These are phyloP conservation scores for Meira miltonrushii DNA, from an alignment of 1,284 basidiomycete species.

Conservation along the genomic window DNA sequence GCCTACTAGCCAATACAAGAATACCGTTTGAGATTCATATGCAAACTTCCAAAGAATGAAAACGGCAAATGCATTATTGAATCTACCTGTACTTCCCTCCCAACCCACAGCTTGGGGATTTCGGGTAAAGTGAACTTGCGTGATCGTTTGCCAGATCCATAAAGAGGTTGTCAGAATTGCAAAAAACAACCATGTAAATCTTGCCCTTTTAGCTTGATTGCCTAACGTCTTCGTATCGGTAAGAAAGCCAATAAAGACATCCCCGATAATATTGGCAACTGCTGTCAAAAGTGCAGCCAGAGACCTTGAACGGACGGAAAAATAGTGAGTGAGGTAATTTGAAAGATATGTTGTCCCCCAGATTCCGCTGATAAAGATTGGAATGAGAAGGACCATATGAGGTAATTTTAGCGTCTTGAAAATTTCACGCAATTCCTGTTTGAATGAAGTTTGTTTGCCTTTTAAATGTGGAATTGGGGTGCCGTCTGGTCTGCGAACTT, in stretches of 20 bases:
- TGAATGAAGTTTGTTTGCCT: not conserved
- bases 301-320: slow-evolving; percentile 8
- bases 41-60: slow-evolving; percentile 1
- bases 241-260: not conserved
- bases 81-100: not conserved
- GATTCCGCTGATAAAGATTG: slow-evolving; percentile 11
- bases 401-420: not conserved
- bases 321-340: slow-evolving; percentile 8
- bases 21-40: slow-evolving; percentile 5
- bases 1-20: slow-evolving; percentile 10
- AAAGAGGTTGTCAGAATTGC: slow-evolving; percentile 1
- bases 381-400: slow-evolving; percentile 8
- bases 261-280: not conserved
- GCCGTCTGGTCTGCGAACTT: slow-evolving; percentile 5
- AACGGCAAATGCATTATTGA: slow-evolving; percentile 11
- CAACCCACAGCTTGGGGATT: slow-evolving; percentile 4
- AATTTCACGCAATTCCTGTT: not conserved
- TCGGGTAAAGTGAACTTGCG: slow-evolving; percentile 9
- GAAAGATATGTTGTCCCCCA: slow-evolving; percentile 8
- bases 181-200: not conserved
- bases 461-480: slow-evolving; percentile 10
- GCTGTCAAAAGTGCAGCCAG: slow-evolving; percentile 7
- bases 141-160: slow-evolving; percentile 11
- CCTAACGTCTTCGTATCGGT: slow-evolving; percentile 4
- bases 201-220: slow-evolving; percentile 6